A percentile compares a stretch with the other conserved stretches of the same genome.
Conservation (phyloP, 1,284 basidiomycete species). For the Mycena citricolor region DNA sequence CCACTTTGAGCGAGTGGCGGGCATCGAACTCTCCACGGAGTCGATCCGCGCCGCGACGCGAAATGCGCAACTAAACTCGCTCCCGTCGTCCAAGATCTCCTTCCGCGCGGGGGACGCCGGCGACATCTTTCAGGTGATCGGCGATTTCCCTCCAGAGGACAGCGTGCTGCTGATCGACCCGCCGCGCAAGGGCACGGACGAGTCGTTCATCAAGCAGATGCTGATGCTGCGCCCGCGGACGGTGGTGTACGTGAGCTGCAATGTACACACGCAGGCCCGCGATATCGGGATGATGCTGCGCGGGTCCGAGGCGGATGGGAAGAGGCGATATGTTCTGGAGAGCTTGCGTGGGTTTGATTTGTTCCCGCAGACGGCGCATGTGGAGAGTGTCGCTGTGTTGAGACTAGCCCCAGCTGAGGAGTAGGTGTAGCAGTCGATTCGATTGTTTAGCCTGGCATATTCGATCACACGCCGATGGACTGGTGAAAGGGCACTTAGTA, state of each 20-base stretch:
- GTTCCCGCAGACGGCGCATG: constrained; percentile 93
- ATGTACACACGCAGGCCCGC: constrained; percentile 85
- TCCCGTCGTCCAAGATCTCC: constrained; percentile 47
- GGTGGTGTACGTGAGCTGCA: constrained; percentile 92
- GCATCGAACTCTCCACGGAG: constrained; percentile 83
- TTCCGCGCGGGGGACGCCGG: constrained; percentile 74
- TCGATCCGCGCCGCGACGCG: constrained; percentile 79
- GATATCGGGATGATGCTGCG: constrained; percentile 76
- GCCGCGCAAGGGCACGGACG: constrained; percentile 89
- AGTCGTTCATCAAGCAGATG: constrained; percentile 78
- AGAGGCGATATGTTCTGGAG: constrained; percentile 64
- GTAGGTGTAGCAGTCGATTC: no score
- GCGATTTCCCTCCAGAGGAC: constrained; percentile 61
- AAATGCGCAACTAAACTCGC: constrained; percentile 78
- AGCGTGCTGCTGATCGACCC: constrained; percentile 86
- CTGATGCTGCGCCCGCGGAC: constrained; percentile 67
- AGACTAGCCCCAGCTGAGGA: no score
- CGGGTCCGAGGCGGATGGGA: constrained; percentile 43
- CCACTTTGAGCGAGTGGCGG: constrained; percentile 78
- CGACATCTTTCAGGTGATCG: constrained; percentile 65
- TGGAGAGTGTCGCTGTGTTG: constrained; percentile 79
- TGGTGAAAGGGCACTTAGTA: no score
- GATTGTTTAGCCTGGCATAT: no score
- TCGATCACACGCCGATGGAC: no score
- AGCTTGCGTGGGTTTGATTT: constrained; percentile 86